Evolutionary conservation across 2,329 filamentous ascomycete genomes (phyloP).

Genomic region (Hypoxylon sp.): DNA sequence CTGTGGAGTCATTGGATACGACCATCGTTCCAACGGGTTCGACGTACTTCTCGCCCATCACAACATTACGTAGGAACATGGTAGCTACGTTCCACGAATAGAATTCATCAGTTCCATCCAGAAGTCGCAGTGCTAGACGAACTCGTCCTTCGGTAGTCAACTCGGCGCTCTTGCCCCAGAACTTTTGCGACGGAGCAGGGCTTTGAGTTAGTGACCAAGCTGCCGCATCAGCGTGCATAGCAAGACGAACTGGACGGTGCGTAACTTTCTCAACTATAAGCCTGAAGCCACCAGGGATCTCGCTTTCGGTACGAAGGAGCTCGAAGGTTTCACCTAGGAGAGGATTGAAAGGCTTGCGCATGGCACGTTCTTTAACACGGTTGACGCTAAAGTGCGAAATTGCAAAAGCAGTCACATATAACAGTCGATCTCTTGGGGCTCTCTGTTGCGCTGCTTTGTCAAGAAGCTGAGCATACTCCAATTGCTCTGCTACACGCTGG

Average conservation of each 20-base stretch:
- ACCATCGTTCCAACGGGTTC: slow-evolving; percentile 94
- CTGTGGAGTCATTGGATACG: slow-evolving; percentile 85
- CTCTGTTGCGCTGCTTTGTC: slow-evolving; percentile 78
- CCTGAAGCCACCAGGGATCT: slow-evolving; percentile 80
- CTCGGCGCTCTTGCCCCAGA: slow-evolving; percentile 98
- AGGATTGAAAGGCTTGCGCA: slow-evolving; percentile 97
- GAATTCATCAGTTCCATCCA: slow-evolving; percentile 79
- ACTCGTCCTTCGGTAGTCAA: slow-evolving; percentile 92
- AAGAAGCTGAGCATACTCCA: slow-evolving; percentile 91
- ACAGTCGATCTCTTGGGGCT: slow-evolving; percentile 76
- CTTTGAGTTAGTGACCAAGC: slow-evolving; percentile 91
- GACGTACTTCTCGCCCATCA: slow-evolving; percentile 97
- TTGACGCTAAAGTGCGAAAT: slow-evolving; percentile 86
- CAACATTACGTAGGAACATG: slow-evolving; percentile 93
- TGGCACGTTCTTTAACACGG: slow-evolving; percentile 89
- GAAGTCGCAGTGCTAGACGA: slow-evolving; percentile 77
- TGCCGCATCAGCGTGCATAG: slow-evolving; percentile 90
- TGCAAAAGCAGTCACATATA: slow-evolving; percentile 92
- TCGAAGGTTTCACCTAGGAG: slow-evolving; percentile 97
- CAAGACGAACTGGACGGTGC: slow-evolving; percentile 91
- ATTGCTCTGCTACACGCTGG: slow-evolving; percentile 88
- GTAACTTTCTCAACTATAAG: slow-evolving; percentile 96
- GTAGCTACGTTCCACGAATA: slow-evolving; percentile 93
- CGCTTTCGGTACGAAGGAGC: slow-evolving; percentile 86
- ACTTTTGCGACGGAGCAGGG: slow-evolving; percentile 92